Percentiles rank a stretch among this genome's conserved stretches.
phyloP scores from a whole-genome alignment of 192 early-diverging fungal genomes.

The Linnemannia zychae region DNA sequence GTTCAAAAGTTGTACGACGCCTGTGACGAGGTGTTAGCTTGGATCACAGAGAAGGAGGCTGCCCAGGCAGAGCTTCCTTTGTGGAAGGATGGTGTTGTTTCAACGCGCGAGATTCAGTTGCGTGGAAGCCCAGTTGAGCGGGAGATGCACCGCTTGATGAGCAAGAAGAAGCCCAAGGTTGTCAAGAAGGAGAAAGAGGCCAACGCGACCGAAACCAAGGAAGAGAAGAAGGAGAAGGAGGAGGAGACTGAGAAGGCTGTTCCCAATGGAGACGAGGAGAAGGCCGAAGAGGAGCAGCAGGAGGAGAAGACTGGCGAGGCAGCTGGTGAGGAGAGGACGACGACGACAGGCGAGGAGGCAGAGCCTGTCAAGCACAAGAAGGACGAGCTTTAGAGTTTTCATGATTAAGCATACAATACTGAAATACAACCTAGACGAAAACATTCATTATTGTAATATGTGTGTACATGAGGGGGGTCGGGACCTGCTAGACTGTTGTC shows the following conservation, averaged over 20 bases:
- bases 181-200: constrained; percentile 54
- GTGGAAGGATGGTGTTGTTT: constrained; percentile 76
- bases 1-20: constrained; percentile 65
- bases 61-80: constrained; percentile 70
- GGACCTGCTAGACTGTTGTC: too few species aligned
- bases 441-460: too few species aligned
- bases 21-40: constrained; percentile 68
- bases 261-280: too few species aligned
- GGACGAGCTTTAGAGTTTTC: constrained; percentile 45
- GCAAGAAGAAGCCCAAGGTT: constrained; percentile 72
- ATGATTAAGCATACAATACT: too few species aligned
- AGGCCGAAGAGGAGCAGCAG: background rate
- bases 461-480: too few species aligned
- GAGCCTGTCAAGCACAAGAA: constrained; percentile 42
- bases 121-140: constrained; percentile 64
- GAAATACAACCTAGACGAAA: too few species aligned
- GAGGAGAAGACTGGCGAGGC: background rate
- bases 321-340: background rate
- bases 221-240: constrained; percentile 35
- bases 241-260: background rate
- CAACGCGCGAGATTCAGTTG: constrained; percentile 66
- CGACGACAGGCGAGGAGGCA: constrained; percentile 7
- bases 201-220: constrained; percentile 31
- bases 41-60: constrained; percentile 73
- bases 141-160: constrained; percentile 66